A percentile compares a stretch with the other conserved stretches of the same genome.
phyloP scores from a whole-genome alignment of 148 eudicot genomes.

The Rhododendron mucronatum region DNA sequence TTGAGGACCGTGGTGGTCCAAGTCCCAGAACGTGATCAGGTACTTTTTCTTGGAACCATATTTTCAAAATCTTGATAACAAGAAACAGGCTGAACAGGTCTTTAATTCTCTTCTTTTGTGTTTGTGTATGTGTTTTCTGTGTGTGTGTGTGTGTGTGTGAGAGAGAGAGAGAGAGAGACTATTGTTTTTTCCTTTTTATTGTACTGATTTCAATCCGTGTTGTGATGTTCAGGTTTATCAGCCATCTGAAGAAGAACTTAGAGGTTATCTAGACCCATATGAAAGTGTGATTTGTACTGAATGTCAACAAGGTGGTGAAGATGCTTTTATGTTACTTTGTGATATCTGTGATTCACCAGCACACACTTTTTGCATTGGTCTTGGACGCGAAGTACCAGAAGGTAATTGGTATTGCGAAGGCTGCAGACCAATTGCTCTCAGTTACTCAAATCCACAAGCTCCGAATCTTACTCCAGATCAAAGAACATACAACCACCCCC shows the following conservation, averaged over 20 bases:
- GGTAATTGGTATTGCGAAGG: constrained; percentile 98
- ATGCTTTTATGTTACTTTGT: constrained; percentile 85
- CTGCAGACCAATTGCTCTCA: constrained; percentile 75
- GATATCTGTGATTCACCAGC: constrained; percentile 98
- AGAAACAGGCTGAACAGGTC: neutral
- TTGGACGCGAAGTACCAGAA: constrained; percentile 80
- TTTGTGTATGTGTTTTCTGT: neutral
- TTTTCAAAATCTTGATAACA: neutral
- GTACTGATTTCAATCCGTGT: neutral
- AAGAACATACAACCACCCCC: constrained; percentile 26
- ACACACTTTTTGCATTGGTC: constrained; percentile 94
- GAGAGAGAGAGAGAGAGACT: neutral
- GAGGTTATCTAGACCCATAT: constrained; percentile 75
- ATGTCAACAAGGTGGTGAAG: constrained; percentile 93
- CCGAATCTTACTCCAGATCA: constrained; percentile 36
- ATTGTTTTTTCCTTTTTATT: constrained; percentile 2
- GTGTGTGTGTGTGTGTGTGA: neutral
- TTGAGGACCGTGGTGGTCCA: constrained; percentile 46
- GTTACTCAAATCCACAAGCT: constrained; percentile 42
- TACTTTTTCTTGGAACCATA: constrained; percentile 18
- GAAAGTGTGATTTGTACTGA: constrained; percentile 84
- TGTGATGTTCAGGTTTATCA: constrained; percentile 68
- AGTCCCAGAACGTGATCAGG: constrained; percentile 98
- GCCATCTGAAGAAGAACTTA: constrained; percentile 92
- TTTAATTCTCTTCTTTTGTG: constrained; percentile 18